Conservation (phyloP, 2,329 filamentous ascomycete species). For the Colletotrichum noveboracense region DNA sequence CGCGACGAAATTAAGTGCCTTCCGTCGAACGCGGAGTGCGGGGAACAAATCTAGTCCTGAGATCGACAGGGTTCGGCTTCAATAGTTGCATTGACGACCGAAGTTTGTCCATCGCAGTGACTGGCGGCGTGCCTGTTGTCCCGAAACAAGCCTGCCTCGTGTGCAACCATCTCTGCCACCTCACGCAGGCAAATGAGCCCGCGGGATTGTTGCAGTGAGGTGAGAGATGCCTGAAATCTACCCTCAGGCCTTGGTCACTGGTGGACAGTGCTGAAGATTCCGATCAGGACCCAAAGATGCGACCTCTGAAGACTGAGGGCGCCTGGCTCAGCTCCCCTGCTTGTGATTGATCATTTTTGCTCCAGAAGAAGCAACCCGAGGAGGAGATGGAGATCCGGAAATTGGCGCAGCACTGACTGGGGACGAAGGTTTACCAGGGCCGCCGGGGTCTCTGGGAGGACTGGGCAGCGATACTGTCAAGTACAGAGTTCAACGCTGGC, state of each 20-base stretch:
- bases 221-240: background rate
- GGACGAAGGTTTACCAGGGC: slow-evolving; percentile 18
- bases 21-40: background rate
- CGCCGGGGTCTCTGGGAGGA: background rate
- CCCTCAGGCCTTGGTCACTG: background rate
- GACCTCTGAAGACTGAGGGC: background rate
- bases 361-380: background rate
- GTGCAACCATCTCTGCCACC: background rate
- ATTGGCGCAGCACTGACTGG: slow-evolving; percentile 5
- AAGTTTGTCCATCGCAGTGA: background rate
- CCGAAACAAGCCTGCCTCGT: background rate
- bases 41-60: background rate
- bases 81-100: slow-evolving; percentile 3
- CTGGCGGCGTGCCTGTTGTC: background rate
- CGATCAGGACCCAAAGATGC: background rate
- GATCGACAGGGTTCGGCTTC: slow-evolving; percentile 11
- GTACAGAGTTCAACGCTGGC: background rate
- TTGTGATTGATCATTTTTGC: background rate
- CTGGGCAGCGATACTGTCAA: background rate
- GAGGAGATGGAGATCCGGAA: slow-evolving; percentile 4
- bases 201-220: background rate
- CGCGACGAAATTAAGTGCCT: background rate
- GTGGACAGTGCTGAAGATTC: background rate
- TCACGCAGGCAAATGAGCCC: background rate
- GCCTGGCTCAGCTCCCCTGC: background rate